Conservation (phyloP, 1,284 basidiomycete species). For the Coniferiporia sulphurascens region DNA sequence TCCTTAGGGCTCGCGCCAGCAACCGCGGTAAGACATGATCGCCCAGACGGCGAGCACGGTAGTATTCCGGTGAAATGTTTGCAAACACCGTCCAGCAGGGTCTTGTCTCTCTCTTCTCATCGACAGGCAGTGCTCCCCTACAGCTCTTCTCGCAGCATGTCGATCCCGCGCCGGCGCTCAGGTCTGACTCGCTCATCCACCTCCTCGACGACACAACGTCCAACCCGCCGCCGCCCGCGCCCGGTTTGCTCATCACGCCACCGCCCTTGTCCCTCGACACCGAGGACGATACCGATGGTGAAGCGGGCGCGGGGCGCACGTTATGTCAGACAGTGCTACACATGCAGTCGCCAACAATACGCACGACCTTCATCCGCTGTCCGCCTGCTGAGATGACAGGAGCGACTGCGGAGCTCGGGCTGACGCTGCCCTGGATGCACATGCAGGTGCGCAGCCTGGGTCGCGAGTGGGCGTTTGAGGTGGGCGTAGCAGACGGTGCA, state of each 20-base stretch:
- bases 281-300: constrained; percentile 19
- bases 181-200: constrained; percentile 62
- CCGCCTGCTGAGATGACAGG: constrained; percentile 30
- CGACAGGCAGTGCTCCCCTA: constrained; percentile 61
- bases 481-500: constrained; percentile 65
- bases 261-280: constrained; percentile 22
- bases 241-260: constrained; percentile 40
- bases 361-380: constrained; percentile 65
- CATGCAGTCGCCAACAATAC: constrained; percentile 72
- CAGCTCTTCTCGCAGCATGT: constrained; percentile 49
- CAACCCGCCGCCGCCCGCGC: constrained; percentile 43
- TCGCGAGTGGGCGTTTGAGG: constrained; percentile 69
- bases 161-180: constrained; percentile 42
- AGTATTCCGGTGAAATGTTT: constrained; percentile 41
- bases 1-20: background rate
- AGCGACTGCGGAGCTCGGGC: constrained; percentile 40
- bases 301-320: constrained; percentile 32
- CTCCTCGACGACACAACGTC: constrained; percentile 58
- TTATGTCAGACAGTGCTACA: constrained; percentile 75
- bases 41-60: background rate
- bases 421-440: constrained; percentile 72
- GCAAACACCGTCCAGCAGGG: constrained; percentile 54
- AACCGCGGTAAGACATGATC: background rate
- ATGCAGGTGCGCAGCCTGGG: constrained; percentile 68
- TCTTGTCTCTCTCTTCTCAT: constrained; percentile 73